Percentiles rank a stretch among this genome's conserved stretches.
These are phyloP conservation scores for Penicillium sp. DNA, from an alignment of 2,329 filamentous ascomycete species.

Conservation along the genomic window DNA sequence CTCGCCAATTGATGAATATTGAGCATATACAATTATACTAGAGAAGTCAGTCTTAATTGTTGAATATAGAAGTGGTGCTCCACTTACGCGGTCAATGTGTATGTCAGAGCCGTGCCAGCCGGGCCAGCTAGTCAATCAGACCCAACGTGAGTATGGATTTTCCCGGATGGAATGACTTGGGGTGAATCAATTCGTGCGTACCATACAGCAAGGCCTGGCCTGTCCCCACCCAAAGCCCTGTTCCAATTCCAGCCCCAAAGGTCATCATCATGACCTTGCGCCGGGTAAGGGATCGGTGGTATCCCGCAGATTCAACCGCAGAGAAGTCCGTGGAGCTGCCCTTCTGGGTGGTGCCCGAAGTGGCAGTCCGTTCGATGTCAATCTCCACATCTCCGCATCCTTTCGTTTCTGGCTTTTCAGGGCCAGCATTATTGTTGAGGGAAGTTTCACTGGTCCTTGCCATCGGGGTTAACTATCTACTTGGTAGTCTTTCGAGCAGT, in stretches of 20 bases:
- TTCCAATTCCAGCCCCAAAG: slow-evolving; percentile 42
- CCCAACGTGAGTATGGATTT: neutral
- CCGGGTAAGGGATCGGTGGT: slow-evolving; percentile 34
- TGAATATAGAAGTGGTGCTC: neutral
- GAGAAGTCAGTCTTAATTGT: neutral
- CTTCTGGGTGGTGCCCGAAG: slow-evolving; percentile 13
- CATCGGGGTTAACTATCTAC: slow-evolving; percentile 7
- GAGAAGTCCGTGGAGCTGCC: slow-evolving; percentile 13
- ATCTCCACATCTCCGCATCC: neutral
- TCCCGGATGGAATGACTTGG: neutral
- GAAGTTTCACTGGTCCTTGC: slow-evolving; percentile 6
- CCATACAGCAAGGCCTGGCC: slow-evolving; percentile 39
- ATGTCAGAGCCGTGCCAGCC: slow-evolving; percentile 37
- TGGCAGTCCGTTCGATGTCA: slow-evolving; percentile 20
- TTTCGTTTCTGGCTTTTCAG: slow-evolving; percentile 6
- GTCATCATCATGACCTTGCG: slow-evolving; percentile 46
- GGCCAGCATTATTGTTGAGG: neutral
- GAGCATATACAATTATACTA: slow-evolving; percentile 37
- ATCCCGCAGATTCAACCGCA: slow-evolving; percentile 29
- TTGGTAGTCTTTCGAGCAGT: neutral
- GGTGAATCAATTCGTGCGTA: slow-evolving; percentile 9
- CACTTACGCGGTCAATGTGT: slow-evolving; percentile 36
- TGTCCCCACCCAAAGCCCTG: slow-evolving; percentile 42
- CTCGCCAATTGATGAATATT: slow-evolving; percentile 40
- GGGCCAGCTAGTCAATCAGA: slow-evolving; percentile 30